phyloP scores from a whole-genome alignment of 1,284 basidiomycete species.

The Trametes pubescens region DNA sequence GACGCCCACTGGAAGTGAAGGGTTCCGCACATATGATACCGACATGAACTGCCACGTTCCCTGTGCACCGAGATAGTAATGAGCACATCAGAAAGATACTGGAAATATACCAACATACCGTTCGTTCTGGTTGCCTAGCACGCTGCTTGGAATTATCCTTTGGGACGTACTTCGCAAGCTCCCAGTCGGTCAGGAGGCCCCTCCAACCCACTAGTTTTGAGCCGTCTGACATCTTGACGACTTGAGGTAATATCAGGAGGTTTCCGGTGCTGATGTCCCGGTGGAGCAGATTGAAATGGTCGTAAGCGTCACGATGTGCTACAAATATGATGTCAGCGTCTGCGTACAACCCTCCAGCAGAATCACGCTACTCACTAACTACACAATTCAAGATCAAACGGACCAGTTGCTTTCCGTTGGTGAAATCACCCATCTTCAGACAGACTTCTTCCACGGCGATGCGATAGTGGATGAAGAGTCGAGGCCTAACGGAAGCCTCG shows the following conservation, averaged over 20 bases:
- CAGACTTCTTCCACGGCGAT: conserved; percentile 24
- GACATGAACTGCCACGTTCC: conserved; percentile 30
- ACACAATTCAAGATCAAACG: conserved; percentile 6
- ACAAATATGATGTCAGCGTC: neutral
- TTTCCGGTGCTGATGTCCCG: conserved; percentile 29
- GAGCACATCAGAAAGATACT: no score
- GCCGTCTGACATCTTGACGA: neutral
- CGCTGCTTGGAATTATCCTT: neutral
- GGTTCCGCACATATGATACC: neutral
- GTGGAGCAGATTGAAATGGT: conserved; percentile 6
- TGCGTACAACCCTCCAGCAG: no score
- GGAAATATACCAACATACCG: conserved; percentile 3
- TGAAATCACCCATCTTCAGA: conserved; percentile 4
- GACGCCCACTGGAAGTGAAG: neutral
- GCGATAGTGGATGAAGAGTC: conserved; percentile 12
- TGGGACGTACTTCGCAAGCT: conserved; percentile 13
- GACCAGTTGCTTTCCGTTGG: conserved; percentile 5
- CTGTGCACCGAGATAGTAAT: no score
- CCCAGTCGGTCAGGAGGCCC: conserved; percentile 26
- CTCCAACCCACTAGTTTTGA: neutral
- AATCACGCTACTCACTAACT: conserved; percentile 1
- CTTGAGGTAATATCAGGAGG: conserved; percentile 18
- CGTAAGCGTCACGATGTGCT: conserved; percentile 12
- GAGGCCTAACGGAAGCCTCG: no score
- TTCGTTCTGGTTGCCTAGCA: conserved; percentile 1